These are phyloP conservation scores for Datura wrightii DNA, from an alignment of 257 asterid species.

Conservation along the genomic window DNA sequence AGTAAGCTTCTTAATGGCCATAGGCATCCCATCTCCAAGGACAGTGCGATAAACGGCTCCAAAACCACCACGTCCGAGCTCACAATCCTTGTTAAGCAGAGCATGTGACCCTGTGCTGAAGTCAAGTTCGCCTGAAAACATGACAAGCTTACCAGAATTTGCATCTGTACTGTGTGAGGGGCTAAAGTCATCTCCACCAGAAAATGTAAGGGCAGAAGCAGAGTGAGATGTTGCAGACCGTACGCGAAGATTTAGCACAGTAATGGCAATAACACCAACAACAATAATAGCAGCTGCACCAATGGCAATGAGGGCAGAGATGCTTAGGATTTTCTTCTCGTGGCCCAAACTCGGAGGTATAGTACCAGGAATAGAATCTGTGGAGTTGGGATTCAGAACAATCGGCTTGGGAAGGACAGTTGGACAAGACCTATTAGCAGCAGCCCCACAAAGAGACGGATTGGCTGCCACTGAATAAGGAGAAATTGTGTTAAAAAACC, in stretches of 20 bases:
- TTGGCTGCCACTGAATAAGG: constrained; percentile 71
- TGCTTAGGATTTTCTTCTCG: constrained; percentile 77
- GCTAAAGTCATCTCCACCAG: constrained; percentile 75
- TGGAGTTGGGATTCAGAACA: constrained; percentile 79
- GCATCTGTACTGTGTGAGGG: constrained; percentile 63
- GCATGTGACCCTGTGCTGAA: constrained; percentile 79
- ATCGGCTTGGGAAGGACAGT: constrained; percentile 84
- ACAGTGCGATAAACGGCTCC: constrained; percentile 82
- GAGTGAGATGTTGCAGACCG: constrained; percentile 63
- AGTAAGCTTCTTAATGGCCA: constrained; percentile 87
- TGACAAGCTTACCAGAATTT: constrained; percentile 84
- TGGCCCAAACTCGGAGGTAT: constrained; percentile 52
- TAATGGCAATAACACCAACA: constrained; percentile 78
- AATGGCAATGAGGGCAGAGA: constrained; percentile 88
- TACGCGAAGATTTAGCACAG: constrained; percentile 80
- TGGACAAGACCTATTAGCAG: constrained; percentile 62
- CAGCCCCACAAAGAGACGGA: constrained; percentile 86
- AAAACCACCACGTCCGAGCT: constrained; percentile 92
- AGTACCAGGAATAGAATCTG: constrained; percentile 60
- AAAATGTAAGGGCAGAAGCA: constrained; percentile 64
- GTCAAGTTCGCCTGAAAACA: constrained; percentile 81
- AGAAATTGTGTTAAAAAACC: constrained; percentile 77
- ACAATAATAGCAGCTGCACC: constrained; percentile 85
- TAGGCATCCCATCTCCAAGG: constrained; percentile 71
- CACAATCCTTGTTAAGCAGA: constrained; percentile 87